Conservation (phyloP, 2,329 filamentous ascomycete species). For the Ramularia endophylla region DNA sequence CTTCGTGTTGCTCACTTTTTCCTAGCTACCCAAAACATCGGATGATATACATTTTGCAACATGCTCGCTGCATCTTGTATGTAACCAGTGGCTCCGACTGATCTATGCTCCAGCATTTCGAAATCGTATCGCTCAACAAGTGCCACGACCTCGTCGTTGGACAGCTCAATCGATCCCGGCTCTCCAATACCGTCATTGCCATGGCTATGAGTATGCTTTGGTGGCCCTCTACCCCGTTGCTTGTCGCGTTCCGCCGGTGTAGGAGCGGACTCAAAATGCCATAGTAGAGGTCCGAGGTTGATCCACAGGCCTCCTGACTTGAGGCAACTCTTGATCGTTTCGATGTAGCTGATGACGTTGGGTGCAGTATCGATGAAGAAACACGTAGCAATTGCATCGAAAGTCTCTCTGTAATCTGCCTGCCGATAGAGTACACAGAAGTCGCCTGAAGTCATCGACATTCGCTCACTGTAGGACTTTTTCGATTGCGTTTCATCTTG, state of each 20-base stretch:
- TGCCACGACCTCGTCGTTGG: conserved; percentile 77
- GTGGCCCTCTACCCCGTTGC: conserved; percentile 26
- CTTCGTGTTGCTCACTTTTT: no score
- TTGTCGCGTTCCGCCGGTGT: conserved; percentile 46
- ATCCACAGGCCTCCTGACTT: conserved; percentile 73
- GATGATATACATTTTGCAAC: conserved; percentile 74
- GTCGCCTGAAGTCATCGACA: conserved; percentile 92
- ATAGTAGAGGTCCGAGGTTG: conserved; percentile 85
- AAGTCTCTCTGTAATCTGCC: conserved; percentile 54
- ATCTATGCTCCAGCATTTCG: conserved; percentile 47
- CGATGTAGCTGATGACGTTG: conserved; percentile 83
- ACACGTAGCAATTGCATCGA: conserved; percentile 79
- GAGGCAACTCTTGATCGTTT: conserved; percentile 74
- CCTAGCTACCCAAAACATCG: conserved; percentile 78
- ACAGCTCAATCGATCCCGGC: conserved; percentile 83
- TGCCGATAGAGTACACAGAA: conserved; percentile 81
- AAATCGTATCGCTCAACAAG: conserved; percentile 75
- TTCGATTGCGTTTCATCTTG: conserved; percentile 16
- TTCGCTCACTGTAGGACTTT: conserved; percentile 52
- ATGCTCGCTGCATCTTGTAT: conserved; percentile 82
- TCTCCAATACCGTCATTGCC: conserved; percentile 59
- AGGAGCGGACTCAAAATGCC: conserved; percentile 84
- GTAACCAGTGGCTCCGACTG: conserved; percentile 67
- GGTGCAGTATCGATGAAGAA: conserved; percentile 98
- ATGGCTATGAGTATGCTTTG: conserved; percentile 3